These are phyloP conservation scores for Solanum ahanhuiri DNA, from an alignment of 257 asterid species.

Conservation along the genomic window DNA sequence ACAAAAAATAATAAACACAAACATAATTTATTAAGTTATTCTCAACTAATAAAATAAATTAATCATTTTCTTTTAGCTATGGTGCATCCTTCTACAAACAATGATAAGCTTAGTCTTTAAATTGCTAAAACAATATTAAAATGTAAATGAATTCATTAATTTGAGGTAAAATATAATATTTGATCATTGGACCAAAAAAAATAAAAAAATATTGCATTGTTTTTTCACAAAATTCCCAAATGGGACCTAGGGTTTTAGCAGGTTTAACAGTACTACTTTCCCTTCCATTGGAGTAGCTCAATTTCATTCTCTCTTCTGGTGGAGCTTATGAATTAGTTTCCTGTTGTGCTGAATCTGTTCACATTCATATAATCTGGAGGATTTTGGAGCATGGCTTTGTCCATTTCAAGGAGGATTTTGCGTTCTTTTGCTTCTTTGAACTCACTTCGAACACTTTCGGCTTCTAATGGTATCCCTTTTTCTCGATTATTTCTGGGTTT, in stretches of 20 bases:
- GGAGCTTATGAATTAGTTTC: not conserved
- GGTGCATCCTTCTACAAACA: too few species aligned
- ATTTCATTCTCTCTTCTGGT: not conserved
- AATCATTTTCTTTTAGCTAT: not conserved
- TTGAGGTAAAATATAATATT: not conserved
- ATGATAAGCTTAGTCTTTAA: not conserved
- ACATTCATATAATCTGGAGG: not conserved
- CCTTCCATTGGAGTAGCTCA: not conserved
- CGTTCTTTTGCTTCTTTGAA: conserved; percentile 3
- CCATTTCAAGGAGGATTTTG: conserved; percentile 9
- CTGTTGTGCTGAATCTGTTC: not conserved
- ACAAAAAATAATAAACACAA: not conserved
- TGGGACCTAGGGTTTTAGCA: not conserved
- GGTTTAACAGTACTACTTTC: not conserved
- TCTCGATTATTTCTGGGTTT: not conserved
- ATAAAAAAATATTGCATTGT: not conserved
- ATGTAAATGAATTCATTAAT: not conserved
- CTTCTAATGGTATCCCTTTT: not conserved
- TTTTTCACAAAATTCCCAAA: not conserved
- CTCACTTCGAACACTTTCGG: conserved; percentile 9
- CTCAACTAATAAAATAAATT: not conserved
- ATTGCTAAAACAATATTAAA: not conserved
- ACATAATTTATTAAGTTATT: not conserved
- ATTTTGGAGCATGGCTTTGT: conserved; percentile 7
- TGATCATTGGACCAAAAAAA: not conserved